Percentiles rank a stretch among this genome's conserved stretches.
These are phyloP conservation scores for Russula brevipes DNA, from an alignment of 768 basidiomycete species.

Conservation along the genomic window DNA sequence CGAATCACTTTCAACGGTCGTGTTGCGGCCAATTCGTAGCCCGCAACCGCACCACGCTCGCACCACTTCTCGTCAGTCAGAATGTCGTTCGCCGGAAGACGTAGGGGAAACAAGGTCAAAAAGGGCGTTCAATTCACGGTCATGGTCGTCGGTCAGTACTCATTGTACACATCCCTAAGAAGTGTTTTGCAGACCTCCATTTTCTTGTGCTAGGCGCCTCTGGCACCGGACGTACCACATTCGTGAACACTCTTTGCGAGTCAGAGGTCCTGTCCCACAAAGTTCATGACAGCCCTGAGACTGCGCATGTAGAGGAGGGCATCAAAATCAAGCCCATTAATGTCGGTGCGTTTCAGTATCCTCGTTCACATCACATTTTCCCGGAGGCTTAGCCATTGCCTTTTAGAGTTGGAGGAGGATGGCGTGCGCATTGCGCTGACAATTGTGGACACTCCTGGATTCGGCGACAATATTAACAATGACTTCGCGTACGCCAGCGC, in stretches of 20 bases:
- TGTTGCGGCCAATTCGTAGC: conserved; percentile 22
- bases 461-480: conserved; percentile 98
- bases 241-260: conserved; percentile 99
- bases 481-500: conserved; percentile 78
- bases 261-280: conserved; percentile 88
- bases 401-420: conserved; percentile 91
- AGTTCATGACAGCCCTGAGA: conserved; percentile 73
- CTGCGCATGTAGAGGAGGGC: conserved; percentile 90
- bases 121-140: conserved; percentile 98
- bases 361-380: neutral
- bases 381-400: neutral
- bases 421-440: conserved; percentile 97
- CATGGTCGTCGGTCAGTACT: conserved; percentile 89
- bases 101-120: conserved; percentile 92
- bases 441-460: conserved; percentile 97
- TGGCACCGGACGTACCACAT: conserved; percentile 95
- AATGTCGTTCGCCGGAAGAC: conserved; percentile 84
- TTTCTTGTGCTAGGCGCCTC: conserved; percentile 67
- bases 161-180: conserved; percentile 15
- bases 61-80: conserved; percentile 27
- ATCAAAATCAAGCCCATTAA: conserved; percentile 93
- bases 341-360: conserved; percentile 59
- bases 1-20: conserved; percentile 25
- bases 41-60: conserved; percentile 23
- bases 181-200: neutral